Evolutionary conservation across 352 stramenopile genomes (phyloP), one percentile per base, ranked within the genome.

Genomic region (Lagenidium sp.): DNA sequence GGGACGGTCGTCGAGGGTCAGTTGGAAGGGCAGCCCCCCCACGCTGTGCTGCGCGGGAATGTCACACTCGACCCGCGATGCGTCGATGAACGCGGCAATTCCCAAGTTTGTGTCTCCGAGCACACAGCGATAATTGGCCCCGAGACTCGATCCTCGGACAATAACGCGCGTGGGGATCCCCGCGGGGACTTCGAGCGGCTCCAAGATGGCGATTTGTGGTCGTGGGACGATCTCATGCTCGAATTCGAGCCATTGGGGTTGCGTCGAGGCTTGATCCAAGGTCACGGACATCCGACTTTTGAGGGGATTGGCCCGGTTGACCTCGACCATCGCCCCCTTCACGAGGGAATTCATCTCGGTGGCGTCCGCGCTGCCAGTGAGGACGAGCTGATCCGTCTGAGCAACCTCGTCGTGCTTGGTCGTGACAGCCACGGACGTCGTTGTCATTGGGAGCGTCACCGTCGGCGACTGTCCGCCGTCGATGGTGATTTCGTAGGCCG

Each of bases 351-450:
- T 50, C 2, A 60, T 16, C 36, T 60, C 52, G 13, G 19, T 20
- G 13, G 41, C 30, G 16, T 39, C 20, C 7, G 44, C 40, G 26
- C 52, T 60, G 24, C 52, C 52, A 39, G 49, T 37, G 41, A 60
- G 42, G 2, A 54, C 7, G 6, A 60, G 12, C 12, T 18, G 28
- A 29, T 59, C 50, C 6, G 19, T 25, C 37, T 12, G 19, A 19
- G 30, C 12, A 7, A 24, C 12, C 6, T 15, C 21, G 5, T 29
- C 42, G 18, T 24, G 30, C 6, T 38, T 20, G 4, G 50, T 52
- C 11, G 43, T 53, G 7, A 59, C 44, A 6, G 50, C 47, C 8
- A 36, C 43, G 13, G 12, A 39, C 10, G 40, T 30, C 4, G 39
- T 34, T 30, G 52, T 60, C 4, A 19, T 21, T 22, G 52, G 52